A percentile compares a stretch with the other conserved stretches of the same genome.
These are phyloP conservation scores for Chrysosphaeria jannelii DNA, from an alignment of 2,329 filamentous ascomycete species.

Conservation along the genomic window DNA sequence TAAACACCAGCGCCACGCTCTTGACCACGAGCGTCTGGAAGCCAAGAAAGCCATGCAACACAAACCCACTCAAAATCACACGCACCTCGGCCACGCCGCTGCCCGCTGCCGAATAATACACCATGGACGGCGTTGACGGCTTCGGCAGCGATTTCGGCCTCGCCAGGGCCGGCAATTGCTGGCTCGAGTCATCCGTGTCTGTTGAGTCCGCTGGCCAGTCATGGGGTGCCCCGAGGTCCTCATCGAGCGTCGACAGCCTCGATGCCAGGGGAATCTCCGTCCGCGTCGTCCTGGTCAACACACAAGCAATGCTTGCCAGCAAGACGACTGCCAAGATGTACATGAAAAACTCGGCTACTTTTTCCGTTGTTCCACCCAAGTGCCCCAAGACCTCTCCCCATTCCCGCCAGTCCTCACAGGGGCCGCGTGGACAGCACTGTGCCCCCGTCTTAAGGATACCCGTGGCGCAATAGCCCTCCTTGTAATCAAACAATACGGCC, in stretches of 20 bases:
- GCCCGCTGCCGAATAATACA: constrained; percentile 86
- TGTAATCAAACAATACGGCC: constrained; percentile 61
- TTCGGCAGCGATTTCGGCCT: neutral
- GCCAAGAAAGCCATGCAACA: constrained; percentile 83
- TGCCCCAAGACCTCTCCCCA: constrained; percentile 18
- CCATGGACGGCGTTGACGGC: constrained; percentile 28
- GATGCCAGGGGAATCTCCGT: constrained; percentile 77
- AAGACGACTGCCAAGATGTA: constrained; percentile 44
- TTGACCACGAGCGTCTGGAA: constrained; percentile 69
- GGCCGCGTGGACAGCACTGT: constrained; percentile 23
- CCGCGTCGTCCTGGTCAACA: constrained; percentile 67
- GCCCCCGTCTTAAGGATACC: constrained; percentile 49
- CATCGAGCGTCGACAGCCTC: constrained; percentile 64
- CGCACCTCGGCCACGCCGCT: constrained; percentile 93
- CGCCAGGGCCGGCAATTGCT: no score
- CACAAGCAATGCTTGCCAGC: constrained; percentile 42
- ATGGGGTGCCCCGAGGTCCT: constrained; percentile 47
- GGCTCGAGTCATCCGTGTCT: neutral
- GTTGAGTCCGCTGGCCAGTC: constrained; percentile 4
- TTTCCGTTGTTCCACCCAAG: constrained; percentile 8
- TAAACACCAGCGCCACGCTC: constrained; percentile 52
- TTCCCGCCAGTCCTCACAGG: constrained; percentile 22
- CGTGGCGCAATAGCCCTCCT: constrained; percentile 53
- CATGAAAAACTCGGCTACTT: constrained; percentile 39
- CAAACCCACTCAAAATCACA: constrained; percentile 92